These are phyloP conservation scores for Penicillium egyptiacum DNA, from an alignment of 495 filamentous ascomycete genomes.

Conservation along the genomic window DNA sequence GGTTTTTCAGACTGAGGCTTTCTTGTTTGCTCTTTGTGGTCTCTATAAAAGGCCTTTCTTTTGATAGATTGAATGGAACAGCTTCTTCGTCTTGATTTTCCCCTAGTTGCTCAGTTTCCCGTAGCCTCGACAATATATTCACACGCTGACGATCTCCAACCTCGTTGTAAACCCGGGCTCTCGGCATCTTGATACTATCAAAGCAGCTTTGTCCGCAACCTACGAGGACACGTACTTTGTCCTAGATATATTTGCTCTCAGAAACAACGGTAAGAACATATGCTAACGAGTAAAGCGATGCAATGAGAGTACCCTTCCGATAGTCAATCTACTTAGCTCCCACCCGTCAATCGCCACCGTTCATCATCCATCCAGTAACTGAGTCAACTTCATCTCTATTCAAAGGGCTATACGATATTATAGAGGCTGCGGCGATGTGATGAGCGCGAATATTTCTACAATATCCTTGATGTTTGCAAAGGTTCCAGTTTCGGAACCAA, in stretches of 20 bases:
- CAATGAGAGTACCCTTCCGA: neutral
- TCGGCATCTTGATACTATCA: neutral
- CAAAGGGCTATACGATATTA: neutral
- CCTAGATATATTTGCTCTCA: neutral
- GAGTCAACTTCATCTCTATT: neutral
- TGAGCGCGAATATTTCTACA: slow-evolving; percentile 18
- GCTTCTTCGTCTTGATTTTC: no score
- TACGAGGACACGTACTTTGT: neutral
- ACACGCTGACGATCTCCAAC: neutral
- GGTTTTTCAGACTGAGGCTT: no score
- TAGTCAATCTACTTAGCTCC: neutral
- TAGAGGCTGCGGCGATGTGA: neutral
- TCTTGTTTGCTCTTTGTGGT: no score
- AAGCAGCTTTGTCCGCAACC: neutral
- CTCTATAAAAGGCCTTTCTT: no score
- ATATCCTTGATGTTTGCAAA: slow-evolving; percentile 17
- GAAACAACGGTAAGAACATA: neutral
- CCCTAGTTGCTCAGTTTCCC: no score
- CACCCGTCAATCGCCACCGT: neutral
- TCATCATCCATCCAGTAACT: neutral
- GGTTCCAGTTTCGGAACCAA: slow-evolving; percentile 24
- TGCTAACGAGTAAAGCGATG: neutral
- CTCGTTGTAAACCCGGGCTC: neutral
- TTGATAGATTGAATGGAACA: no score
- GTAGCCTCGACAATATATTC: no score